Conservation (phyloP, 371 early-diverging fungal species). For the Entomophthora muscae region DNA sequence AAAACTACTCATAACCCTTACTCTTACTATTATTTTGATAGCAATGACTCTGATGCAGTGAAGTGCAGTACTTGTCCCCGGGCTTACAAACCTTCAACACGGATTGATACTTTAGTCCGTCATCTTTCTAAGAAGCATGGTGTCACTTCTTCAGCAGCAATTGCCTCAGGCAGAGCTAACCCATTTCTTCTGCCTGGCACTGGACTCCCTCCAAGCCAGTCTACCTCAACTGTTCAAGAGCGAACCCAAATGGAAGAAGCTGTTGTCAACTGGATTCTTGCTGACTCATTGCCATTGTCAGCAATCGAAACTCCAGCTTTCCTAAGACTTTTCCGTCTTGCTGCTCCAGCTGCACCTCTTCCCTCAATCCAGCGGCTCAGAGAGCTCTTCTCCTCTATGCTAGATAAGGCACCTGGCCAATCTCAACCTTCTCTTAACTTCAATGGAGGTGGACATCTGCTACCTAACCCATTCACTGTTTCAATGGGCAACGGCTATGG, state of each 20-base stretch:
- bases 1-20: background rate
- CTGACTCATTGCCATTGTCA: background rate
- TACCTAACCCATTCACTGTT: background rate
- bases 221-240: background rate
- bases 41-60: background rate
- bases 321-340: background rate
- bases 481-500: background rate
- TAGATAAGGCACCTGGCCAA: background rate
- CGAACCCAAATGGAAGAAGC: constrained; percentile 1
- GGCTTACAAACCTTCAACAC: constrained; percentile 1
- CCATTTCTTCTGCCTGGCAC: background rate
- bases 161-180: background rate
- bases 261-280: background rate
- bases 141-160: background rate
- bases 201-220: background rate
- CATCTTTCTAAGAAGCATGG: constrained; percentile 6
- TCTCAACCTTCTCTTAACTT: background rate
- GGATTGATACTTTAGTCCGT: constrained; percentile 3
- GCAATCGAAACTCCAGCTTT: background rate
- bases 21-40: constrained; percentile 4
- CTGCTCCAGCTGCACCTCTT: background rate
- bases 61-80: constrained; percentile 2
- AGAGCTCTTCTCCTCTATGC: background rate
- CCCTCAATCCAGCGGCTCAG: background rate
- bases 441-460: background rate